phyloP scores from a whole-genome alignment of 2,329 filamentous ascomycete genomes.

The Aspergillus transmontanensis region DNA sequence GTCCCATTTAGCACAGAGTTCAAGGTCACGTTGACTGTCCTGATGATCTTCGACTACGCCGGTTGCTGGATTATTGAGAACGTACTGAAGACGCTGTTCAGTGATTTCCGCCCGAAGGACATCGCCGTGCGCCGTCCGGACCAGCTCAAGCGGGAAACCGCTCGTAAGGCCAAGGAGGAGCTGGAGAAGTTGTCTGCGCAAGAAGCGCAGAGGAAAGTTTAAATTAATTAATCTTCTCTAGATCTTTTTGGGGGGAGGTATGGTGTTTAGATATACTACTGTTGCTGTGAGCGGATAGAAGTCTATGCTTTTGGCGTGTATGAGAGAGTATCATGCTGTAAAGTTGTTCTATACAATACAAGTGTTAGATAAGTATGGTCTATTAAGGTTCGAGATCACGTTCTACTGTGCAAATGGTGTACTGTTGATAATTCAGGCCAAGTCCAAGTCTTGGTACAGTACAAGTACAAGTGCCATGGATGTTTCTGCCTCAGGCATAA shows the following conservation, averaged over 20 bases:
- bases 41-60: conserved; percentile 86
- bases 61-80: conserved; percentile 89
- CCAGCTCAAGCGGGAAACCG: conserved; percentile 76
- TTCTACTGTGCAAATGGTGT: background rate
- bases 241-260: background rate
- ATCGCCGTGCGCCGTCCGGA: conserved; percentile 86
- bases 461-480: background rate
- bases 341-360: background rate
- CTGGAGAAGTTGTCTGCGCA: conserved; percentile 46
- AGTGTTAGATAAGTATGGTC: background rate
- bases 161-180: conserved; percentile 65
- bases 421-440: background rate
- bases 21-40: conserved; percentile 77
- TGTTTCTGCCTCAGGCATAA: background rate
- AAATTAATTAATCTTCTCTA: conserved; percentile 12
- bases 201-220: conserved; percentile 35
- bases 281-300: background rate
- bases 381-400: background rate
- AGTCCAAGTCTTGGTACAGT: background rate
- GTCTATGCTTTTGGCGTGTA: background rate
- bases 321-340: background rate
- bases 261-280: conserved; percentile 5
- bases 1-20: conserved; percentile 89
- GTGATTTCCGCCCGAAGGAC: conserved; percentile 89
- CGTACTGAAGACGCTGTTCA: conserved; percentile 80